Evolutionary conservation across 352 stramenopile genomes (phyloP).

Genomic region (Globisporangium takayamanum): DNA sequence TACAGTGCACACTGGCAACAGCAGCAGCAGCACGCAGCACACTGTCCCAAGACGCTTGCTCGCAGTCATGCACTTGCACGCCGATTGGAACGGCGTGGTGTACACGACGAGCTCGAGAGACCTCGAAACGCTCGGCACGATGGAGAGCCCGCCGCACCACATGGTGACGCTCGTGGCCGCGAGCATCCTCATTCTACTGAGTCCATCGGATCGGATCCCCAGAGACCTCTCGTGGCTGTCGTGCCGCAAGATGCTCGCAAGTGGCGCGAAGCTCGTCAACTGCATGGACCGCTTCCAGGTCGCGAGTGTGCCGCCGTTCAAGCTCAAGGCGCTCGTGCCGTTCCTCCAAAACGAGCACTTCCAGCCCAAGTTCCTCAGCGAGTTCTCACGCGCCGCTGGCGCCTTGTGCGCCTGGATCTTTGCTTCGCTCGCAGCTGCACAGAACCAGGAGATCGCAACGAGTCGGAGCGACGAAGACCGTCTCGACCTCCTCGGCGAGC

Average conservation of each 20-base stretch:
- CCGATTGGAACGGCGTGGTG: constrained; percentile 27
- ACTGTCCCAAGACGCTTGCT: constrained; percentile 1
- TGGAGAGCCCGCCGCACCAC: constrained; percentile 40
- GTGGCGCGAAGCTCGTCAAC: constrained; percentile 42
- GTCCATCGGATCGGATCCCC: constrained; percentile 55
- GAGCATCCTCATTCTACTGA: constrained; percentile 67
- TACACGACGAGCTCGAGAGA: constrained; percentile 38
- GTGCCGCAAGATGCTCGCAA: constrained; percentile 53
- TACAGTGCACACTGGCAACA: constrained; percentile 25
- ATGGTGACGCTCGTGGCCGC: constrained; percentile 55
- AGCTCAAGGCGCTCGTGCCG: constrained; percentile 64
- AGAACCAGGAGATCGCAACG: constrained; percentile 24
- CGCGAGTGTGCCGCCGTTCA: constrained; percentile 41
- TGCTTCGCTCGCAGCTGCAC: constrained; percentile 25
- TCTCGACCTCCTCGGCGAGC: constrained; percentile 41
- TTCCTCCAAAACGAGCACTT: constrained; percentile 75
- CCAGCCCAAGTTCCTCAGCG: constrained; percentile 48
- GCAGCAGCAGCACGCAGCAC: constrained; percentile 9
- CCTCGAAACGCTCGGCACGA: constrained; percentile 38
- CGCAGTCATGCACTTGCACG: constrained; percentile 11
- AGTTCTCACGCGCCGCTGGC: constrained; percentile 41
- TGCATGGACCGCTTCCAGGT: constrained; percentile 37
- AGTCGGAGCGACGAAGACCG: constrained; percentile 39
- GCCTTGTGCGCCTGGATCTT: constrained; percentile 68
- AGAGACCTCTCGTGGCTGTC: constrained; percentile 69